Conservation (phyloP, 179 eudicot genomes). For the Drosera spatulata region DNA sequence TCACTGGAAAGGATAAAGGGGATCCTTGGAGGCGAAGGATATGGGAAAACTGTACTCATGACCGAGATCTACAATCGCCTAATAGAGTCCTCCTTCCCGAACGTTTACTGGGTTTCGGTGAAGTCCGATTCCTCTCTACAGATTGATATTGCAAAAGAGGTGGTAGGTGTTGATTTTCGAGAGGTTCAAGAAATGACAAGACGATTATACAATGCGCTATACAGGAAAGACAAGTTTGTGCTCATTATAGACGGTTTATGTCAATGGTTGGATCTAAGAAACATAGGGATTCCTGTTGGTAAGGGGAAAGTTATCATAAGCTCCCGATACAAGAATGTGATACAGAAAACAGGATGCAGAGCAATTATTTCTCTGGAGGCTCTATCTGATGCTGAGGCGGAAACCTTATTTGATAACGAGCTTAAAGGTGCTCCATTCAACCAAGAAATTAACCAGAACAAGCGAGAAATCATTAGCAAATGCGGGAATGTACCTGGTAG, state of each 20-base stretch:
- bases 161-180: not conserved
- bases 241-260: not conserved
- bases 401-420: not conserved
- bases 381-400: not conserved
- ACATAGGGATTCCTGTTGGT: not conserved
- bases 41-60: not conserved
- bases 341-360: not conserved
- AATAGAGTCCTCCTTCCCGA: not conserved
- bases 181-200: not conserved
- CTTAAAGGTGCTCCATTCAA: not conserved
- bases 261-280: not conserved
- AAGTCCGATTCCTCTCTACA: not conserved
- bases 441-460: not conserved
- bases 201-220: not conserved
- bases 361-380: not conserved
- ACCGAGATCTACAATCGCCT: not conserved
- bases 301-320: not conserved
- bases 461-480: not conserved
- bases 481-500: not conserved
- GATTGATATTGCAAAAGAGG: not conserved
- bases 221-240: not conserved
- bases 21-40: not conserved
- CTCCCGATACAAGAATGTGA: not conserved
- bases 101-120: not conserved
- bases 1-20: not conserved